Base-by-base conservation (phyloP, 306 rosid genomes). In the Luffa aegyptiaca region DNA sequence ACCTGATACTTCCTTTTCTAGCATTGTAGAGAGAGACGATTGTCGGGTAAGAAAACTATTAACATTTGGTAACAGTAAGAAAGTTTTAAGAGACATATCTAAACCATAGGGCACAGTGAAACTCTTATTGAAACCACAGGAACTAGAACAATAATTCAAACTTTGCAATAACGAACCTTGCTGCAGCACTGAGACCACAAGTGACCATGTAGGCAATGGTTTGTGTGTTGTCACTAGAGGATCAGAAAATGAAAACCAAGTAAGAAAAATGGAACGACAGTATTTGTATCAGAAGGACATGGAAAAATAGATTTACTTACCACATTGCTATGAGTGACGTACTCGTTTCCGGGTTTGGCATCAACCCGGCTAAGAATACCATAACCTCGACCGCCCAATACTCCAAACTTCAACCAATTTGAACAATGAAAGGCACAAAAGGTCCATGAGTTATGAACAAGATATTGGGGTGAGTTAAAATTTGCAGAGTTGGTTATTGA, bases 301-400 rank as follows among this genome's bases (percentile, higher is more conserved):
- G 16, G 41, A 39, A 11, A 12, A 9, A 10, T 16, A 55, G 5
- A 37, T 78, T 84, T 75, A 36, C 89, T 49, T 69, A 89, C 98
- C 98, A 89, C 81, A 92, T 85, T 81, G 96, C 98, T 76, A 94
- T 84, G 80, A 94, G 81, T 3, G 98, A 89, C 77, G 96, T 92
- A 46, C 89, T 87, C 82, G 76, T 83, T 77, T 86, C 79, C 3
- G 96, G 48, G 84, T 92, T 82, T 35, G 93, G 92, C 86, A 90
- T 56, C 69, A 92, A 26, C 83, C 97, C 97, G 33, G 91, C 92
- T 79, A 94, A 85, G 79, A 92, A 79, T 75, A 92, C 97, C 83
- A 94, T 69, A 85, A 89, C 79, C 84, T 94, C 98, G 17, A 94
- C 89, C 49, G 94, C 96, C 96, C 96, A 92, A 64, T 88, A 87